Percentiles rank a stretch among this genome's conserved stretches.
These are phyloP conservation scores for Melanomma pulvis-pyrius DNA, from an alignment of 495 filamentous ascomycete genomes.

Conservation along the genomic window DNA sequence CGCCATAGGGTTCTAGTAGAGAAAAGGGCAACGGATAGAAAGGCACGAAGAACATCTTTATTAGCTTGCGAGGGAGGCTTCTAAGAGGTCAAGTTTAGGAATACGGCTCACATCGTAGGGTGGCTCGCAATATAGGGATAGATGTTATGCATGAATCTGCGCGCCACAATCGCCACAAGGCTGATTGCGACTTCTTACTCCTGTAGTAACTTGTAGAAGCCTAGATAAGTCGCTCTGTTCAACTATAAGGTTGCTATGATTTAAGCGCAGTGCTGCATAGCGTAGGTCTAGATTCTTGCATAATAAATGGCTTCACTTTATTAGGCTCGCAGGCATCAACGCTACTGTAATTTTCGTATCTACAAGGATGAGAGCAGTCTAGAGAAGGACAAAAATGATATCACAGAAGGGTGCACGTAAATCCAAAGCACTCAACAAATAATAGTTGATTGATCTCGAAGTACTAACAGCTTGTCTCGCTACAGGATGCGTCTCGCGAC, in stretches of 20 bases:
- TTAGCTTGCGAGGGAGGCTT: too few relatives aligned
- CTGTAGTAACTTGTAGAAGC: neutral
- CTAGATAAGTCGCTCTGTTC: too few relatives aligned
- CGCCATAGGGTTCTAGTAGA: neutral
- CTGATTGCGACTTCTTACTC: neutral
- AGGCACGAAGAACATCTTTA: too few relatives aligned
- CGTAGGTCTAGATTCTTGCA: neutral
- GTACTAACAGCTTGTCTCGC: slow-evolving; percentile 17
- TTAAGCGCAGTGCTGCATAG: neutral
- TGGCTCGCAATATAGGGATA: too few relatives aligned
- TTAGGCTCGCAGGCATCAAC: slow-evolving; percentile 10
- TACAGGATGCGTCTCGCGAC: slow-evolving; percentile 8
- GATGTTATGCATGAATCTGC: neutral
- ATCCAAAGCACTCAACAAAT: slow-evolving; percentile 14
- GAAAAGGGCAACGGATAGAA: neutral
- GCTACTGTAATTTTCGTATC: slow-evolving; percentile 16
- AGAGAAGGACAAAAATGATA: slow-evolving; percentile 3
- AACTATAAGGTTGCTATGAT: neutral
- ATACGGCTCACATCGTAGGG: too few relatives aligned
- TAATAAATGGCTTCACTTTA: slow-evolving; percentile 8
- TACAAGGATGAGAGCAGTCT: neutral
- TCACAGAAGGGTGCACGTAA: slow-evolving; percentile 13
- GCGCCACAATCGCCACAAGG: neutral
- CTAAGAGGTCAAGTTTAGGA: too few relatives aligned
- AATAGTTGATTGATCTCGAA: slow-evolving; percentile 18